Percentiles rank a stretch among this genome's conserved stretches.
phyloP scores from a whole-genome alignment of 192 early-diverging fungal genomes.

The Backusella macrospora region DNA sequence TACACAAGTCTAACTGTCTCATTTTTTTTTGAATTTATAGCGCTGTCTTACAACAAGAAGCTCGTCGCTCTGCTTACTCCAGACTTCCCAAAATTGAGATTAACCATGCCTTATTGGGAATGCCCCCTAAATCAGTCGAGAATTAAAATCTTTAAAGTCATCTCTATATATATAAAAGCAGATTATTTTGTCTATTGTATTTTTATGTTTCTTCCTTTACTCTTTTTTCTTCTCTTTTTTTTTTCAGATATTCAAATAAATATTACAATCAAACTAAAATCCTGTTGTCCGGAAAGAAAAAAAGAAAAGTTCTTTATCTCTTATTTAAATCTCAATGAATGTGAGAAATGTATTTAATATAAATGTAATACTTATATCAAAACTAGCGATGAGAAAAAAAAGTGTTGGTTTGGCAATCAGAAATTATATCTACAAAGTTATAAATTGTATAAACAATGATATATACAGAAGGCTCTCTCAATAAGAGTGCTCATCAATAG shows the following conservation, averaged over 20 bases:
- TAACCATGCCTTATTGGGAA: slow-evolving; percentile 36
- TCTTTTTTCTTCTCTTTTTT: background rate
- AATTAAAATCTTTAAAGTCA: background rate
- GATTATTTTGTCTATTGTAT: background rate
- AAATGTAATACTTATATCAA: no score
- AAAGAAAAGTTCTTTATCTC: background rate
- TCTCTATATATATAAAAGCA: background rate
- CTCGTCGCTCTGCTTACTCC: slow-evolving; percentile 53
- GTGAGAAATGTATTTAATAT: background rate
- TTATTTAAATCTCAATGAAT: background rate
- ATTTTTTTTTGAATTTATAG: slow-evolving; percentile 33
- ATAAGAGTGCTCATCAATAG: no score
- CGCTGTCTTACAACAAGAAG: slow-evolving; percentile 61
- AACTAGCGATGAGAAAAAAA: background rate
- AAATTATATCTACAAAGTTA: no score
- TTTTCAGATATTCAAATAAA: background rate
- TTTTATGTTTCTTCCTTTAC: background rate
- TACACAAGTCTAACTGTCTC: background rate
- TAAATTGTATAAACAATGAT: no score
- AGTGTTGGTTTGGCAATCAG: background rate
- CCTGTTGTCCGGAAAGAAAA: background rate
- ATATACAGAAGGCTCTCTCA: no score
- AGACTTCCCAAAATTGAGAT: slow-evolving; percentile 53
- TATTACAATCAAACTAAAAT: background rate
- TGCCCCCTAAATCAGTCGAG: slow-evolving; percentile 16